Percentiles rank a stretch among this genome's conserved stretches.
Evolutionary conservation across 495 filamentous ascomycete species (phyloP).

Genomic region (Aspergillus nidulans): DNA sequence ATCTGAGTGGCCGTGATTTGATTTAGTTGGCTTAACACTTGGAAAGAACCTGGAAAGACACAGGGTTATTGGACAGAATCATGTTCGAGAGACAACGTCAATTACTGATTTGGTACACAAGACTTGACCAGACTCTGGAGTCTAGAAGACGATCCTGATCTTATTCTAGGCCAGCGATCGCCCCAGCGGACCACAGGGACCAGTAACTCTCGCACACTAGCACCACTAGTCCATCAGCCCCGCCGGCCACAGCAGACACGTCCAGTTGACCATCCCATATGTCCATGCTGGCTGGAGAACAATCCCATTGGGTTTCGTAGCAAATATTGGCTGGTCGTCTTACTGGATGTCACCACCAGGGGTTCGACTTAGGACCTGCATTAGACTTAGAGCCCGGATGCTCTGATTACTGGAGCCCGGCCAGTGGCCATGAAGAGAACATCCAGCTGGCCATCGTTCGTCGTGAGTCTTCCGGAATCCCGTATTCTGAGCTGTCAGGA

Average conservation of each 20-base stretch:
- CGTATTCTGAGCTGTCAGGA: background rate
- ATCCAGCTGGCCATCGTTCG: background rate
- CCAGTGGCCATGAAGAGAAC: background rate
- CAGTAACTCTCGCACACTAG: too few species aligned
- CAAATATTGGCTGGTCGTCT: background rate
- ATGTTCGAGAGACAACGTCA: background rate
- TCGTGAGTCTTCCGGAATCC: background rate
- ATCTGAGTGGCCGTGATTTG: too few species aligned
- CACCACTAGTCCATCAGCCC: constrained; percentile 17
- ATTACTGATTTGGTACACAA: background rate
- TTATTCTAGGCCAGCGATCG: constrained; percentile 10
- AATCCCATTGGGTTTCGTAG: background rate
- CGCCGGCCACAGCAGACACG: background rate
- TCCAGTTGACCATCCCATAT: background rate
- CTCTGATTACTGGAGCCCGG: background rate
- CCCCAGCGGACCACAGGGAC: constrained; percentile 12
- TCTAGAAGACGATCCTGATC: background rate
- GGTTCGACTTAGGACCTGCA: background rate
- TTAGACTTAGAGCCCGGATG: background rate
- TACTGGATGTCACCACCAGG: background rate
- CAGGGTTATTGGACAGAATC: background rate
- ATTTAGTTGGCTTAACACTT: too few species aligned
- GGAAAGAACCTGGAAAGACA: too few species aligned
- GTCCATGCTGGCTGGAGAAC: background rate
- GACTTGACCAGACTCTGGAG: too few species aligned